phyloP scores from a whole-genome alignment of 768 basidiomycete genomes.

The Amanita rimosa region DNA sequence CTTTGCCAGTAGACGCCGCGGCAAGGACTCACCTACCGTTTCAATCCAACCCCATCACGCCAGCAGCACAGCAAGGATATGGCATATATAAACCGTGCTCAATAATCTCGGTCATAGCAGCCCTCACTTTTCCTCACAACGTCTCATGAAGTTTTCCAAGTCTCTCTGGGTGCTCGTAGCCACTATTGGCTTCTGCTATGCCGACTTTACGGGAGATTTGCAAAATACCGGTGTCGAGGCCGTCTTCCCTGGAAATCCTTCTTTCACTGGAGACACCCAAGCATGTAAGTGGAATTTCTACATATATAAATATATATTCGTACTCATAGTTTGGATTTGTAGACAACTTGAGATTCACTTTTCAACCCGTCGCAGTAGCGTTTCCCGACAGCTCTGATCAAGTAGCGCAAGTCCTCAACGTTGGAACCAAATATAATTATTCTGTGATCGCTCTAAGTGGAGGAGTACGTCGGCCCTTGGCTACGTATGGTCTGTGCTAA shows the following conservation, averaged over 20 bases:
- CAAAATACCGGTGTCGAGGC: neutral
- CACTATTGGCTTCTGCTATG: neutral
- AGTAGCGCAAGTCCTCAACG: conserved; percentile 17
- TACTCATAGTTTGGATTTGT: neutral
- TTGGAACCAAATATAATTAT: conserved; percentile 15
- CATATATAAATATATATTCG: neutral
- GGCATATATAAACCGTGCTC: neutral
- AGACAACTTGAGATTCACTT: conserved; percentile 20
- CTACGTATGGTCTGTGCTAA: neutral
- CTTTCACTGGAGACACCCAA: neutral
- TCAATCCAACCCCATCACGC: no score
- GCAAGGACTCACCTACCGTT: no score
- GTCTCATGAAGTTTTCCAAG: neutral
- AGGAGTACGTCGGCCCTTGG: conserved; percentile 23
- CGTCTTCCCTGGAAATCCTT: neutral
- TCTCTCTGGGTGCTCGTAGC: neutral
- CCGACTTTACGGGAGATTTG: neutral
- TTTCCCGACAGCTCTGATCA: conserved; percentile 18
- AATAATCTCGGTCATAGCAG: neutral
- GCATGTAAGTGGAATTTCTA: neutral
- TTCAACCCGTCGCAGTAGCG: conserved; percentile 19
- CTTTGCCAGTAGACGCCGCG: no score
- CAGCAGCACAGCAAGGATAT: neutral
- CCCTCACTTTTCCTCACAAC: neutral
- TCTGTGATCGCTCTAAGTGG: conserved; percentile 28